Evolutionary conservation across 1,284 basidiomycete species (phyloP).

Genomic region (Earliella scabrosa): DNA sequence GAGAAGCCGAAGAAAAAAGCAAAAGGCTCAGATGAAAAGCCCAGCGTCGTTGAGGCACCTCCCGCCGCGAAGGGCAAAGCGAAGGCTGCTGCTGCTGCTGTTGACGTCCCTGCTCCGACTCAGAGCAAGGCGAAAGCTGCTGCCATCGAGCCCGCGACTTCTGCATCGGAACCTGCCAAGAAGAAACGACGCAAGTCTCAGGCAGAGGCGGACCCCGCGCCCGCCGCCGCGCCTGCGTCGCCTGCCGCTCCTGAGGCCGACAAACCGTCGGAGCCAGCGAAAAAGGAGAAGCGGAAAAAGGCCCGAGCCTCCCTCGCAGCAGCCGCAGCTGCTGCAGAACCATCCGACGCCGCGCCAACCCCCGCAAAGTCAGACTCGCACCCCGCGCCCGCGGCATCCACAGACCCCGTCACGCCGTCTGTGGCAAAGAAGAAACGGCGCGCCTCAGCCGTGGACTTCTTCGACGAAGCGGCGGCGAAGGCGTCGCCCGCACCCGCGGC

Average conservation of each 20-base stretch:
- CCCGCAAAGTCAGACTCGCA: slow-evolving; percentile 3
- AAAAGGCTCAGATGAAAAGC: slow-evolving; percentile 31
- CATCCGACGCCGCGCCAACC: slow-evolving; percentile 12
- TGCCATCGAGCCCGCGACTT: slow-evolving; percentile 2
- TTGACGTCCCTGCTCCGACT: slow-evolving; percentile 3
- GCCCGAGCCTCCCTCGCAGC: slow-evolving; percentile 11
- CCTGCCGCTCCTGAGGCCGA: slow-evolving; percentile 19
- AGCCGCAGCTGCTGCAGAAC: slow-evolving; percentile 5
- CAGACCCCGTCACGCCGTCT: slow-evolving; percentile 15
- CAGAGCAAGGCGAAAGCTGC: slow-evolving; percentile 32
- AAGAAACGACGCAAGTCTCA: slow-evolving; percentile 30
- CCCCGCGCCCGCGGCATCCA: slow-evolving; percentile 2
- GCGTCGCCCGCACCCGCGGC: slow-evolving; percentile 7
- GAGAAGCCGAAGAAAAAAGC: slow-evolving; percentile 25
- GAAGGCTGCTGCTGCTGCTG: slow-evolving; percentile 10
- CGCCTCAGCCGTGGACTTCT: slow-evolving; percentile 34
- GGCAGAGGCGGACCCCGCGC: neutral
- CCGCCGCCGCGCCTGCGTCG: slow-evolving; percentile 16
- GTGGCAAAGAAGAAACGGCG: slow-evolving; percentile 28
- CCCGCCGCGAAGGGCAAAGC: slow-evolving; percentile 25
- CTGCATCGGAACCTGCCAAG: slow-evolving; percentile 19
- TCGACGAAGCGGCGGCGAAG: slow-evolving; percentile 19
- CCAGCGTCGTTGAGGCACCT: slow-evolving; percentile 36
- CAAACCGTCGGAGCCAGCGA: slow-evolving; percentile 15
- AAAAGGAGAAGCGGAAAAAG: slow-evolving; percentile 30